A percentile compares a stretch with the other conserved stretches of the same genome.
phyloP scores from a whole-genome alignment of 2,329 filamentous ascomycete genomes.

The Fusarium tanahbumbuense region DNA sequence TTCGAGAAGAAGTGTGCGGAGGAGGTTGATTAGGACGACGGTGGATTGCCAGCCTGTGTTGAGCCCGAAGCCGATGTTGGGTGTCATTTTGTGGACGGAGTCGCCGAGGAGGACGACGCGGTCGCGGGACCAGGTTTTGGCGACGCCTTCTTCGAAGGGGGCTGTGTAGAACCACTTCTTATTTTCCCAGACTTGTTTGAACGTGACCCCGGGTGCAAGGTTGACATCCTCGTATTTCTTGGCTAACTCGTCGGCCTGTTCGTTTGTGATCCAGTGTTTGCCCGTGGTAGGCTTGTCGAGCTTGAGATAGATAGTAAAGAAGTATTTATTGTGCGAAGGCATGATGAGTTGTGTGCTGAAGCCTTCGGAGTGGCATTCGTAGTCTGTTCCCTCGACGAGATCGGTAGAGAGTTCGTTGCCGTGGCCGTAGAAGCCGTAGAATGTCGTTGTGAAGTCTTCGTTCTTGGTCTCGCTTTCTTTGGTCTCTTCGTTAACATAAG shows the following conservation, averaged over 20 bases:
- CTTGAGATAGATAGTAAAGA: conserved; percentile 28
- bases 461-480: background rate
- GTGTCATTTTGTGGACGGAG: conserved; percentile 37
- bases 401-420: background rate
- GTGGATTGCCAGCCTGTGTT: conserved; percentile 38
- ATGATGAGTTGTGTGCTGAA: conserved; percentile 29
- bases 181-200: conserved; percentile 17
- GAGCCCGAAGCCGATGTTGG: conserved; percentile 33
- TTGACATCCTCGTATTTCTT: conserved; percentile 3
- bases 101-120: conserved; percentile 35
- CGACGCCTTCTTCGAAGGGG: conserved; percentile 27
- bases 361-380: conserved; percentile 11
- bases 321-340: conserved; percentile 19
- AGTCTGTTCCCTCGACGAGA: conserved; percentile 8
- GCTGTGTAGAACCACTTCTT: conserved; percentile 23
- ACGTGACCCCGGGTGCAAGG: conserved; percentile 4
- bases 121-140: conserved; percentile 30
- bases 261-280: background rate
- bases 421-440: conserved; percentile 30
- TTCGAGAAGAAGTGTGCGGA: conserved; percentile 4
- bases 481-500: background rate
- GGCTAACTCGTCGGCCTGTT: conserved; percentile 11
- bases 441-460: conserved; percentile 15
- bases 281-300: background rate
- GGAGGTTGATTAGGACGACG: conserved; percentile 19